A percentile compares a stretch with the other conserved stretches of the same genome.
These are phyloP conservation scores for Brettanomyces nanus DNA, from an alignment of 805 yeast species.

Conservation along the genomic window DNA sequence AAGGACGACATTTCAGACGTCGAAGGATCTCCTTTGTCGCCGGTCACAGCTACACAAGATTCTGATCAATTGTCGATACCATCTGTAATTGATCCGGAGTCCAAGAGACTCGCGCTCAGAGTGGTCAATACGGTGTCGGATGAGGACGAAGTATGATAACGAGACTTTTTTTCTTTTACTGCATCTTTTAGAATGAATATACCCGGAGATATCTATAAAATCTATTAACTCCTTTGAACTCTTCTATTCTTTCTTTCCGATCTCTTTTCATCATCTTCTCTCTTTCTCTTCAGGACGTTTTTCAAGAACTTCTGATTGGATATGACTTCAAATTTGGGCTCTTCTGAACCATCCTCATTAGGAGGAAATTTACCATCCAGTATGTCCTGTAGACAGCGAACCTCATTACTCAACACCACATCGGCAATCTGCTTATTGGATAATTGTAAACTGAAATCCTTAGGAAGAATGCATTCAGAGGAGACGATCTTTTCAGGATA, in stretches of 20 bases:
- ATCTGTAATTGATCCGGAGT: no score
- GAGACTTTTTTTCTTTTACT: no score
- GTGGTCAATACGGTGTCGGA: neutral
- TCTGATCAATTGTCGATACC: no score
- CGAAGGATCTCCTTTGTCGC: no score
- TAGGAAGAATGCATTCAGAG: slow-evolving; percentile 13
- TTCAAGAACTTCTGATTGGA: slow-evolving; percentile 53
- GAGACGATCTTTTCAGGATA: slow-evolving; percentile 33
- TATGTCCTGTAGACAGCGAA: slow-evolving; percentile 38
- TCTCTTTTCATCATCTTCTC: slow-evolving; percentile 22
- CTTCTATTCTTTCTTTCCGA: slow-evolving; percentile 12
- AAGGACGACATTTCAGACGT: no score
- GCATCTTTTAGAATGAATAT: no score
- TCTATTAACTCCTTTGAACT: no score
- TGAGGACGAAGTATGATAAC: no score
- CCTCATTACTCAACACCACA: slow-evolving; percentile 50
- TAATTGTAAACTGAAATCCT: slow-evolving; percentile 5
- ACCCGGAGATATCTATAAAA: no score
- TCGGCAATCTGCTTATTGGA: slow-evolving; percentile 39
- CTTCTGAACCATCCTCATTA: slow-evolving; percentile 13
- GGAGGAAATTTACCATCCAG: slow-evolving; percentile 15
- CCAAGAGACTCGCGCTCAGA: no score
- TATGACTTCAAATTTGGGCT: slow-evolving; percentile 31
- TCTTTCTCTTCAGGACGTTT: slow-evolving; percentile 48
- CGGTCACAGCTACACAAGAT: no score